Evolutionary conservation across 2,329 filamentous ascomycete species (phyloP).

Genomic region (Plenodomus lindquistii): DNA sequence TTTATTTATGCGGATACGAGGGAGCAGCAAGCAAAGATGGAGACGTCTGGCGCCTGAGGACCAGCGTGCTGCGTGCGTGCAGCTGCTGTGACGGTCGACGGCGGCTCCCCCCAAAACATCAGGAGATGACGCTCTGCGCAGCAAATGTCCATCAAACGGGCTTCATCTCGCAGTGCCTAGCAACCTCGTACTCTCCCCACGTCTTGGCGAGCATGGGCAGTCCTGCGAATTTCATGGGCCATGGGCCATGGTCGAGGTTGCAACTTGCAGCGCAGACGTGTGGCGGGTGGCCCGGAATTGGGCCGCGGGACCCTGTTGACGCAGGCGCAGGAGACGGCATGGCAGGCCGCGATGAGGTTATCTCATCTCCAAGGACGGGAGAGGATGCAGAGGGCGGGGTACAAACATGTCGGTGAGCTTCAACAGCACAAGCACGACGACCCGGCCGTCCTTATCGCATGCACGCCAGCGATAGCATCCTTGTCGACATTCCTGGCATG

Average conservation of each 20-base stretch:
- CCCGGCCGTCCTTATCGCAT: slow-evolving; percentile 29
- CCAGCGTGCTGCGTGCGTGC: not conserved
- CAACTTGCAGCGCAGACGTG: slow-evolving; percentile 14
- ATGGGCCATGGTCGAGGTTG: slow-evolving; percentile 3
- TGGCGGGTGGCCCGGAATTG: slow-evolving; percentile 12
- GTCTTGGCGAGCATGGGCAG: slow-evolving; percentile 16
- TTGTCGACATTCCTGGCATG: slow-evolving; percentile 12
- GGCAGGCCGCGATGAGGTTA: slow-evolving; percentile 8
- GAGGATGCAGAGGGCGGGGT: slow-evolving; percentile 24
- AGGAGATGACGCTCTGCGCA: slow-evolving; percentile 19
- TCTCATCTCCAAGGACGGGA: slow-evolving; percentile 4
- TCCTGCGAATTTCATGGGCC: slow-evolving; percentile 3
- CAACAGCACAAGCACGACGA: slow-evolving; percentile 14
- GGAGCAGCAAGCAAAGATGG: slow-evolving; percentile 4
- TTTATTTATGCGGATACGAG: slow-evolving; percentile 10
- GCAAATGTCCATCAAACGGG: slow-evolving; percentile 25
- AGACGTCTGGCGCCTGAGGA: not conserved
- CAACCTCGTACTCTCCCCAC: slow-evolving; percentile 24
- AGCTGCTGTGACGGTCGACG: no score
- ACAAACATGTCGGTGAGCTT: slow-evolving; percentile 31
- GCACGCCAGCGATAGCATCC: slow-evolving; percentile 20
- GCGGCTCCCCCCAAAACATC: not conserved
- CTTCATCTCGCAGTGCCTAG: slow-evolving; percentile 22
- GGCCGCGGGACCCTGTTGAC: slow-evolving; percentile 10
- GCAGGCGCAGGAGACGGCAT: slow-evolving; percentile 9